Evolutionary conservation across 352 stramenopile species (phyloP), one percentile per base, ranked within the genome.

Genomic region (Hyaloperonospora brassicae): DNA sequence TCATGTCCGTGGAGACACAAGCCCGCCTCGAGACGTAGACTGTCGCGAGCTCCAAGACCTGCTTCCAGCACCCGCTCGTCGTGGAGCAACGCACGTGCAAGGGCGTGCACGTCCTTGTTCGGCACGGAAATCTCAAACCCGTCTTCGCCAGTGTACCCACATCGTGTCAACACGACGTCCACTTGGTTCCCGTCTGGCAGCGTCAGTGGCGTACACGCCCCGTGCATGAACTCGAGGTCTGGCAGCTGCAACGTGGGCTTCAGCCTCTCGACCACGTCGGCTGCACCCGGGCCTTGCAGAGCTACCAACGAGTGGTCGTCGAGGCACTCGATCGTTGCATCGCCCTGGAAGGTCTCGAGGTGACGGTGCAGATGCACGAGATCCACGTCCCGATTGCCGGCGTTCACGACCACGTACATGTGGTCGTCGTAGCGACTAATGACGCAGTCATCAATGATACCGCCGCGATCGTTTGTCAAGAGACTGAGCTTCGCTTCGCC

Each of bases 91-190:
- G 79, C 64, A 55, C 69, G 64, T 3, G 70, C 73, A 46, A 95
- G 84, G n/a, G 50, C 56, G 47, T 79, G 69, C 1, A 63, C 63
- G 40, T 91, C 63, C 17, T 62, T 61, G 46, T 68, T 85, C 14
- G 70, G 62, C 53, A 98, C 93, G 14, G 90, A 95, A 50, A 99
- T 87, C 78, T 99, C 97, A 57, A 99, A 99, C 17, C 97, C 97
- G 72, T 99, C 97, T 69, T 99, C 97, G 25, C 96, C 97, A 30
- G 97, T 99, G 84, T 99, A 99, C 10, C 97, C 96, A 70, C 96
- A 99, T 59, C 96, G 95, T 13, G 87, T 96, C 42, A 98, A 60
- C 34, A 90, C 88, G 22, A 89, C 86, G 36, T 97, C 82, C 41
- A 95, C 71, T 61, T 89, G 80, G 12, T 58, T 61, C 30, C 66